These are phyloP conservation scores for Nicotiana otophora DNA, from an alignment of 257 asterid genomes.

Conservation along the genomic window DNA sequence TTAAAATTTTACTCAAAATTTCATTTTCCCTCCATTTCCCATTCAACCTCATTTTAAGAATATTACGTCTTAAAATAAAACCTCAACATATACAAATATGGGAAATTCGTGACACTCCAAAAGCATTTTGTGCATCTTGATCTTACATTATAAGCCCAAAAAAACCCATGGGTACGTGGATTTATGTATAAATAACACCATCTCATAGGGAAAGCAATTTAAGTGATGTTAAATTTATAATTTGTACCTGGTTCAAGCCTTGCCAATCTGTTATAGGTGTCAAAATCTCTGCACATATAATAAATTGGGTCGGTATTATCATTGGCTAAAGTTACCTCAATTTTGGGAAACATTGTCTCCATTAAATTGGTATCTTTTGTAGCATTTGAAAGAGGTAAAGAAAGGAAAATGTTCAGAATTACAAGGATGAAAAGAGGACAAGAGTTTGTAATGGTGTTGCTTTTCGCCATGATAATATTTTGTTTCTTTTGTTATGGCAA, in stretches of 20 bases:
- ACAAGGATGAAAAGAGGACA: not conserved
- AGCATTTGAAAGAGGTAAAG: not conserved
- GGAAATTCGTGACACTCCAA: constrained; percentile 17
- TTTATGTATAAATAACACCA: constrained; percentile 25
- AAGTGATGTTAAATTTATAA: constrained; percentile 14
- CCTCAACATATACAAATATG: too few species aligned
- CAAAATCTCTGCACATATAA: constrained; percentile 18
- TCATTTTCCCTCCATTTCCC: too few species aligned
- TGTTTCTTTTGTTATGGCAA: not conserved
- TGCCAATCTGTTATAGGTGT: not conserved
- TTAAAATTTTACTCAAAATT: too few species aligned
- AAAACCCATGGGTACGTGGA: constrained; percentile 5
- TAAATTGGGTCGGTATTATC: constrained; percentile 8
- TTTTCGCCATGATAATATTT: not conserved
- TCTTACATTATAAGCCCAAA: constrained; percentile 24
- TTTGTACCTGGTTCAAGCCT: not conserved
- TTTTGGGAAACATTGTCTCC: constrained; percentile 1
- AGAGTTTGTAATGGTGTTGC: not conserved
- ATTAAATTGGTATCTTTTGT: not conserved
- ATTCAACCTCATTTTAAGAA: too few species aligned
- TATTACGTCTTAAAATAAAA: too few species aligned
- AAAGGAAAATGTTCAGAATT: not conserved
- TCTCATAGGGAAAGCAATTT: constrained; percentile 23
- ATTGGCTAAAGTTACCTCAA: constrained; percentile 20
- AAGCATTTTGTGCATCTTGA: constrained; percentile 24